phyloP scores from a whole-genome alignment of 257 asterid genomes.

The Ballota nigra region DNA sequence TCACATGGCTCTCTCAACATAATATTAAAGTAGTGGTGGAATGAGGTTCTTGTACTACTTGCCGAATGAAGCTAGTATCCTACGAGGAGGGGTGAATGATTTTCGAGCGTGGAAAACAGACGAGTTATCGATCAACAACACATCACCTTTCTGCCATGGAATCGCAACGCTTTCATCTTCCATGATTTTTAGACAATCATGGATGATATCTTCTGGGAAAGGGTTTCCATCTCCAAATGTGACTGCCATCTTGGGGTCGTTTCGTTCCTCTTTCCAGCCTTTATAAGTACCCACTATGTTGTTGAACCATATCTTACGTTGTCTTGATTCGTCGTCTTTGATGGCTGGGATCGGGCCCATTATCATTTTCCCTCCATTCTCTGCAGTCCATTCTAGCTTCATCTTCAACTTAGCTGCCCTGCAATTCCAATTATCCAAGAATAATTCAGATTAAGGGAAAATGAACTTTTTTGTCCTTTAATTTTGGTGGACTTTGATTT shows the following conservation, averaged over 20 bases:
- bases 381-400: slow-evolving; percentile 90
- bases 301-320: slow-evolving; percentile 80
- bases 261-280: slow-evolving; percentile 77
- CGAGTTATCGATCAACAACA: slow-evolving; percentile 67
- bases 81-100: slow-evolving; percentile 73
- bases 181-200: slow-evolving; percentile 60
- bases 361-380: slow-evolving; percentile 57
- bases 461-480: too few relatives aligned
- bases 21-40: background rate
- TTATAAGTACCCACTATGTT: slow-evolving; percentile 92
- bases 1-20: background rate
- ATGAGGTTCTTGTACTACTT: slow-evolving; percentile 36
- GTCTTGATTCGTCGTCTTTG: slow-evolving; percentile 51
- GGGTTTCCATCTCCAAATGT: slow-evolving; percentile 73
- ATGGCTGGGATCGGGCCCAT: slow-evolving; percentile 91
- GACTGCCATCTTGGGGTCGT: slow-evolving; percentile 78
- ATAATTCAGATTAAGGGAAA: too few relatives aligned
- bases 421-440: too few relatives aligned
- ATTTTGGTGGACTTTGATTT: too few relatives aligned
- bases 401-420: slow-evolving; percentile 84
- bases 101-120: slow-evolving; percentile 84
- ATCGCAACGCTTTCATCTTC: slow-evolving; percentile 76
- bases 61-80: slow-evolving; percentile 81
- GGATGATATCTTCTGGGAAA: slow-evolving; percentile 53
- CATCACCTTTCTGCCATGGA: slow-evolving; percentile 84